Conservation (phyloP, 2,329 filamentous ascomycete genomes). For the Talaromyces sp. region DNA sequence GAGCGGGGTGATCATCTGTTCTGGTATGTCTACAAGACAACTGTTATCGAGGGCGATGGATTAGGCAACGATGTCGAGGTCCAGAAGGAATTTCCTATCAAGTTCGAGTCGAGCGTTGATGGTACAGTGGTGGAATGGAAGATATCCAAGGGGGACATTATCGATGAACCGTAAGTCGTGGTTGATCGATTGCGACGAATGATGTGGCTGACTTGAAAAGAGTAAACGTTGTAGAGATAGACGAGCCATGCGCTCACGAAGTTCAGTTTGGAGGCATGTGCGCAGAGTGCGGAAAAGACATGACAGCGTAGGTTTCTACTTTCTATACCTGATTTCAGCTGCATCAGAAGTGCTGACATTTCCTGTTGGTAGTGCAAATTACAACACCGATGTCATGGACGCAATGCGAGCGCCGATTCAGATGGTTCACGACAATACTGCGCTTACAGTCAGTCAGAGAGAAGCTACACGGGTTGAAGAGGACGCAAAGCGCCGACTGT, state of each 20-base stretch:
- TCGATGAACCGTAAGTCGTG: slow-evolving; percentile 41
- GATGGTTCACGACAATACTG: slow-evolving; percentile 88
- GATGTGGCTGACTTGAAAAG: slow-evolving; percentile 31
- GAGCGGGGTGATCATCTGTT: slow-evolving; percentile 74
- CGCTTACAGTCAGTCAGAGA: slow-evolving; percentile 75
- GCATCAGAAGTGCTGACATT: neutral
- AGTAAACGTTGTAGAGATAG: slow-evolving; percentile 65
- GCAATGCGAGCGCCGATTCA: slow-evolving; percentile 86
- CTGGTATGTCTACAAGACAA: slow-evolving; percentile 81
- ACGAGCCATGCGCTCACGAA: slow-evolving; percentile 88
- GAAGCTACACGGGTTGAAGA: slow-evolving; percentile 81
- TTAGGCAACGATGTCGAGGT: slow-evolving; percentile 70
- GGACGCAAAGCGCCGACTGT: slow-evolving; percentile 76
- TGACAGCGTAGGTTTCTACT: slow-evolving; percentile 65
- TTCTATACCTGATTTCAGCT: neutral
- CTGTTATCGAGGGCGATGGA: slow-evolving; percentile 62
- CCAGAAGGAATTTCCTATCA: slow-evolving; percentile 67
- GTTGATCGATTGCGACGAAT: neutral
- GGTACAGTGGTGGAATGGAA: slow-evolving; percentile 75
- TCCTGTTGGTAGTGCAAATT: slow-evolving; percentile 55
- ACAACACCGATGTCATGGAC: slow-evolving; percentile 74
- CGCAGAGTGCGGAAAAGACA: slow-evolving; percentile 88
- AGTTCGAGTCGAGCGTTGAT: slow-evolving; percentile 80
- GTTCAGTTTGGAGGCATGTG: slow-evolving; percentile 89
- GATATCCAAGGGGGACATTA: slow-evolving; percentile 51